Conservation (phyloP, 306 rosid genomes). For the Hippophae rhamnoides region DNA sequence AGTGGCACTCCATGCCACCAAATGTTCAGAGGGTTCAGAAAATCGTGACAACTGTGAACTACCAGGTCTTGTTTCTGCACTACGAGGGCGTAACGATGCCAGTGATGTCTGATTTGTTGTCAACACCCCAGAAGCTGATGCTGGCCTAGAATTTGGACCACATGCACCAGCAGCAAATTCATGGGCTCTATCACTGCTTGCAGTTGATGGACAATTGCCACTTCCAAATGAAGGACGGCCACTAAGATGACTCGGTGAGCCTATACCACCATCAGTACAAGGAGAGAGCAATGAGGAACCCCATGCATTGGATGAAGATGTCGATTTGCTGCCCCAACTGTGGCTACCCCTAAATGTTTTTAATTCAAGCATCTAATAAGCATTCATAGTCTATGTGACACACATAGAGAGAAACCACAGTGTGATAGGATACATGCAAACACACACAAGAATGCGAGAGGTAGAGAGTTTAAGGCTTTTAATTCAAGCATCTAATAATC, state of each 20-base stretch:
- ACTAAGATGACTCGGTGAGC: slow-evolving; percentile 74
- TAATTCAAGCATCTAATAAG: slow-evolving; percentile 7
- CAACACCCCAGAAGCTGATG: slow-evolving; percentile 82
- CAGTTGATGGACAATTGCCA: slow-evolving; percentile 86
- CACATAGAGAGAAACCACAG: slow-evolving; percentile 2
- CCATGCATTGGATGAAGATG: slow-evolving; percentile 81
- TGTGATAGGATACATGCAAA: background rate
- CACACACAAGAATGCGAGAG: background rate
- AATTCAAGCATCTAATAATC: slow-evolving; percentile 7
- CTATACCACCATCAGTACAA: slow-evolving; percentile 48
- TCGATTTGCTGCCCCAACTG: slow-evolving; percentile 88
- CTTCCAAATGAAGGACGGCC: slow-evolving; percentile 89
- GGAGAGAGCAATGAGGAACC: slow-evolving; percentile 77
- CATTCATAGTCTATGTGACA: slow-evolving; percentile 3
- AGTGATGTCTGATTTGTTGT: slow-evolving; percentile 62
- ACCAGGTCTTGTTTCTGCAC: slow-evolving; percentile 96
- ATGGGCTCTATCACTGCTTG: slow-evolving; percentile 75
- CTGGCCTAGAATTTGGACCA: slow-evolving; percentile 90
- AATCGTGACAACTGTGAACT: slow-evolving; percentile 93
- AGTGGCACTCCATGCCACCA: slow-evolving; percentile 67
- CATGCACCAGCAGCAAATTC: slow-evolving; percentile 50
- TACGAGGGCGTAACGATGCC: slow-evolving; percentile 74
- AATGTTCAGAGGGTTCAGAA: slow-evolving; percentile 72
- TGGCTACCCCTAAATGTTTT: slow-evolving; percentile 64
- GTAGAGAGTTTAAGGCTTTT: background rate